These are phyloP conservation scores for Cryphonectria nitschkei DNA, from an alignment of 2,329 filamentous ascomycete species.

Conservation along the genomic window DNA sequence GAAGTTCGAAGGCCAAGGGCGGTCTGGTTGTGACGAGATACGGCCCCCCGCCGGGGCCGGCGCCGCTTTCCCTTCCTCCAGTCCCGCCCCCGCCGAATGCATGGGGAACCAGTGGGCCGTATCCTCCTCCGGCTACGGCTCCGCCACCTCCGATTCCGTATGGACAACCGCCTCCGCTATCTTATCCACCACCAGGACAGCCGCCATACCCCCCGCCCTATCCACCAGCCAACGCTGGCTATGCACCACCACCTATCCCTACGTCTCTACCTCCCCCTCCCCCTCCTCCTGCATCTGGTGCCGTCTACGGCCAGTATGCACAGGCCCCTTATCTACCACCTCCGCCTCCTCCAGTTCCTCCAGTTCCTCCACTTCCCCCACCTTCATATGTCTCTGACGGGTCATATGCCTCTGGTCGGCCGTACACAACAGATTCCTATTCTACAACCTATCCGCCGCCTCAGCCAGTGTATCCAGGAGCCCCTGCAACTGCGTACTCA, in stretches of 20 bases:
- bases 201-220: constrained; percentile 31
- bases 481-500: constrained; percentile 21
- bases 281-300: constrained; percentile 18
- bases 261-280: constrained; percentile 13
- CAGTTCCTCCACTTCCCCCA: constrained; percentile 25
- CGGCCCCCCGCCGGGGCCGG: constrained; percentile 35
- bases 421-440: constrained; percentile 24
- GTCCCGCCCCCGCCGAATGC: constrained; percentile 27
- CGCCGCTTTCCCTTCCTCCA: constrained; percentile 30
- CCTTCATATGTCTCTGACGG: constrained; percentile 23
- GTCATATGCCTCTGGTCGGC: constrained; percentile 17
- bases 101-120: constrained; percentile 31
- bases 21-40: constrained; percentile 43
- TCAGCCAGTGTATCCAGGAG: constrained; percentile 15
- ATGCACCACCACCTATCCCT: constrained; percentile 23
- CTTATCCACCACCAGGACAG: constrained; percentile 27
- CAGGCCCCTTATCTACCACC: constrained; percentile 23
- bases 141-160: constrained; percentile 32
- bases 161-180: constrained; percentile 22
- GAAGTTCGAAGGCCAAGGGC: constrained; percentile 43
- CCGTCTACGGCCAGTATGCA: constrained; percentile 24
- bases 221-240: constrained; percentile 20
- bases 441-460: constrained; percentile 21
- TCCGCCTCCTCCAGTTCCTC: constrained; percentile 22
- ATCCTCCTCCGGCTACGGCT: constrained; percentile 31